phyloP scores from a whole-genome alignment of 2,329 filamentous ascomycete species.

The Cylindrodendrum hubeiense region DNA sequence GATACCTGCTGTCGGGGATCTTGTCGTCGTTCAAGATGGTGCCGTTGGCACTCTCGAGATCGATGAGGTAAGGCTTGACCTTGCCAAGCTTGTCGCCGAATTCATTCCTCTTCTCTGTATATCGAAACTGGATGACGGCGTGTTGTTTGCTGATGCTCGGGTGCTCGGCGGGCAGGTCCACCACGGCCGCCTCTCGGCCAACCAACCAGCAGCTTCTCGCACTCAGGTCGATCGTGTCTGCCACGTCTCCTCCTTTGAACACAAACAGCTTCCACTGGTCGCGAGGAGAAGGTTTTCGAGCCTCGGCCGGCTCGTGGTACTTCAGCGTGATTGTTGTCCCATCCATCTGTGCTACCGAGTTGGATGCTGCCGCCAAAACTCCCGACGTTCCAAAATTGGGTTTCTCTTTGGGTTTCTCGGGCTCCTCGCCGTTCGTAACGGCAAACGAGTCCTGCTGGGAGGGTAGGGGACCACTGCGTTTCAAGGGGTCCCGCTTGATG shows the following conservation, averaged over 20 bases:
- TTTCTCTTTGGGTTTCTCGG: constrained; percentile 80
- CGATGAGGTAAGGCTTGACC: constrained; percentile 90
- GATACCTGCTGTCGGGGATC: constrained; percentile 81
- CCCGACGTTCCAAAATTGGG: constrained; percentile 89
- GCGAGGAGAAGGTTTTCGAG: constrained; percentile 84
- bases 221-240: constrained; percentile 85
- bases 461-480: constrained; percentile 64
- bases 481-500: constrained; percentile 42
- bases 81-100: constrained; percentile 85
- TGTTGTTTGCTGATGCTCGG: constrained; percentile 96
- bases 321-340: constrained; percentile 86
- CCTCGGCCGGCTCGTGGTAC: constrained; percentile 95
- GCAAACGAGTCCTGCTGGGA: constrained; percentile 73
- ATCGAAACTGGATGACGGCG: constrained; percentile 92
- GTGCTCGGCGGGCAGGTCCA: constrained; percentile 87
- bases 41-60: constrained; percentile 93
- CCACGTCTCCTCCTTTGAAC: constrained; percentile 85
- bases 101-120: constrained; percentile 85
- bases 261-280: constrained; percentile 92
- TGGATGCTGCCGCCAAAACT: constrained; percentile 87
- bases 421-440: constrained; percentile 59
- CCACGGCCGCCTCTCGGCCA: constrained; percentile 83
- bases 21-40: constrained; percentile 83
- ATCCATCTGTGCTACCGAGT: constrained; percentile 77
- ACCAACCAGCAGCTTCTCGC: constrained; percentile 90